Evolutionary conservation across 495 filamentous ascomycete genomes (phyloP), one percentile per base, ranked within the genome.

Genomic region (Tetracladium setigerum): DNA sequence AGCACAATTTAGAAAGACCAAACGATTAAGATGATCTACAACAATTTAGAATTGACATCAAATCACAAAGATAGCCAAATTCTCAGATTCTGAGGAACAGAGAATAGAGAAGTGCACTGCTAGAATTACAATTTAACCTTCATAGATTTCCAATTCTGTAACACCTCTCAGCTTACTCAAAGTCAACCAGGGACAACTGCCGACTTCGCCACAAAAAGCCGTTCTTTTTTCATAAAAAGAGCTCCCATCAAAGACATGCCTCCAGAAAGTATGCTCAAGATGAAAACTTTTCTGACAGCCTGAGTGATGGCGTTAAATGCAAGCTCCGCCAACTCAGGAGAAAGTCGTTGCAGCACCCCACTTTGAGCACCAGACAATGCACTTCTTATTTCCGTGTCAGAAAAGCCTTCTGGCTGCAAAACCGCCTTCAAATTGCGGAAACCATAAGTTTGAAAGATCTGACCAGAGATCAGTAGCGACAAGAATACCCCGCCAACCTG

Each of bases 221-320:
- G 65, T 52, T 76, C 69, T 38, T 73, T 63, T 60, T 72, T 74
- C 76, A 80, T 73, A 17, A 60, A 55, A 9, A 70, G 10, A 9
- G 57, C 62, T 12, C 65, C 53, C 0, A 76, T 46, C 10, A 70
- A 17, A 11, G 64, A 57, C 38, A 76, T 24, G 0, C 64, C 68
- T 5, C 74, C 76, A 4, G 69, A 69, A 11, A 62, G 55, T 15
- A 73, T 62, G 8, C 69, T 64, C 4, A 78, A 50, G 7, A 68
- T 60, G 51, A 77, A 76, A 1, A 65, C 62, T 48, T 62, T 64
- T 17, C 63, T 60, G 62, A 78, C 73, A 5, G 71, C 67, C 15
- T 61, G 14, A 1, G 73, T 65, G 38, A 78, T 69, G 4, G 65
- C 73, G 7, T 58, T 46, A 12, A 74, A 38, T 0, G 70, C 73